A percentile compares a stretch with the other conserved stretches of the same genome.
Evolutionary conservation across 345 rosid genomes (phyloP).

Genomic region (Syzygium jambos): DNA sequence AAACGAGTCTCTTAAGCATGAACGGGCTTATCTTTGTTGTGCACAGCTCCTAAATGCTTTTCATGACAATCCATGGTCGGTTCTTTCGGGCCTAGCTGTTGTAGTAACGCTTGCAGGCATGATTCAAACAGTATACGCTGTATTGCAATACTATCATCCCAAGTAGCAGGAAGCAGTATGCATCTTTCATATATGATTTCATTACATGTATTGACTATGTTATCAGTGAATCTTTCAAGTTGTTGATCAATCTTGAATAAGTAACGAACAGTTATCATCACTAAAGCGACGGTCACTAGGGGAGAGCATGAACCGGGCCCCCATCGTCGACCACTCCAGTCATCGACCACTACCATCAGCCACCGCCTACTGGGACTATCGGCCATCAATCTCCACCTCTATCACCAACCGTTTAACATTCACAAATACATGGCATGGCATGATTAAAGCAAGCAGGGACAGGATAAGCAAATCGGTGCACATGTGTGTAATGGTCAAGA

Average conservation of each 20-base stretch:
- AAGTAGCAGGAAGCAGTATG: not conserved
- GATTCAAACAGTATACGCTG: not conserved
- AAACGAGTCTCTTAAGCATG: not conserved
- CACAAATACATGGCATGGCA: too few relatives aligned
- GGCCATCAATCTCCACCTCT: too few relatives aligned
- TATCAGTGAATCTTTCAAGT: not conserved
- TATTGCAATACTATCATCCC: not conserved
- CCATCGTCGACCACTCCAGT: accelerated
- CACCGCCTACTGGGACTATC: too few relatives aligned
- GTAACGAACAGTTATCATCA: too few relatives aligned
- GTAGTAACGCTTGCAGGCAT: not conserved
- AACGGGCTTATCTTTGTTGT: not conserved
- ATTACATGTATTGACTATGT: not conserved
- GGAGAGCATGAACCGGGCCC: not conserved
- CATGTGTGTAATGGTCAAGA: not conserved
- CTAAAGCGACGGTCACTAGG: not conserved
- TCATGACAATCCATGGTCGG: not conserved
- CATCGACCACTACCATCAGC: too few relatives aligned
- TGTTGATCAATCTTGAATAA: not conserved
- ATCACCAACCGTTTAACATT: too few relatives aligned
- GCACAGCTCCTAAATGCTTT: not conserved
- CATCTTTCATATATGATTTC: not conserved
- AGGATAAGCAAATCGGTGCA: too few relatives aligned
- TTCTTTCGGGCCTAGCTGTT: not conserved
- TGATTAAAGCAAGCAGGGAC: too few relatives aligned